Evolutionary conservation across 2,329 filamentous ascomycete genomes (phyloP).

Genomic region (Hysterium pulicare): DNA sequence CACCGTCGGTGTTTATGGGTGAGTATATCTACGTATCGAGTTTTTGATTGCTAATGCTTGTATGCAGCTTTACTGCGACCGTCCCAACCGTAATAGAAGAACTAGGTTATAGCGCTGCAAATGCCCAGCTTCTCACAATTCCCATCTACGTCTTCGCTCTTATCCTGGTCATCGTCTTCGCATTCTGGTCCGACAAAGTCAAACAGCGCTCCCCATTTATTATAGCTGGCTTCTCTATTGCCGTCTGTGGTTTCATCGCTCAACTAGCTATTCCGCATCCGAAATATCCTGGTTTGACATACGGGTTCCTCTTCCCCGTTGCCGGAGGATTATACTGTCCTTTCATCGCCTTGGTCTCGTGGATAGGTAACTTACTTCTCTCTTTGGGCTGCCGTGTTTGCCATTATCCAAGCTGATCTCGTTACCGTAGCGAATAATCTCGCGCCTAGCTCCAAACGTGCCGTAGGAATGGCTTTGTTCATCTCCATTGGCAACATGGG

Average conservation of each 20-base stretch:
- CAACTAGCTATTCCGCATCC: slow-evolving; percentile 45
- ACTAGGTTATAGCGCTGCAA: slow-evolving; percentile 41
- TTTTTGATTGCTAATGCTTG: slow-evolving; percentile 40
- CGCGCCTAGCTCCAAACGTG: slow-evolving; percentile 2
- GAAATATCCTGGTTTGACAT: slow-evolving; percentile 44
- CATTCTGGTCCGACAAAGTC: slow-evolving; percentile 50
- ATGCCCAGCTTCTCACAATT: slow-evolving; percentile 42
- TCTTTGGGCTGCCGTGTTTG: too few species aligned
- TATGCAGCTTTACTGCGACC: slow-evolving; percentile 35
- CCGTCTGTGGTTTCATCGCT: slow-evolving; percentile 55
- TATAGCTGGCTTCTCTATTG: slow-evolving; percentile 48
- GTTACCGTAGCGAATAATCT: too few species aligned
- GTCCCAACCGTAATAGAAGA: slow-evolving; percentile 42
- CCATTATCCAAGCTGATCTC: too few species aligned
- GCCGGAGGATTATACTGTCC: slow-evolving; percentile 35
- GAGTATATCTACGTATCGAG: slow-evolving; percentile 7
- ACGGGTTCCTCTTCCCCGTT: slow-evolving; percentile 42
- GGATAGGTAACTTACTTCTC: slow-evolving; percentile 29
- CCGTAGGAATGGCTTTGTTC: neutral
- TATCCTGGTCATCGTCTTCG: slow-evolving; percentile 39
- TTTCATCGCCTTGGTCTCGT: slow-evolving; percentile 34
- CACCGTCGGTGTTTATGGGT: slow-evolving; percentile 36
- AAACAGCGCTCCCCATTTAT: slow-evolving; percentile 55
- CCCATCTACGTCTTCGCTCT: slow-evolving; percentile 43
- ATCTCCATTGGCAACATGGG: slow-evolving; percentile 46